Evolutionary conservation across 2,329 filamentous ascomycete species (phyloP).

Genomic region (Aspergillus nomiae): DNA sequence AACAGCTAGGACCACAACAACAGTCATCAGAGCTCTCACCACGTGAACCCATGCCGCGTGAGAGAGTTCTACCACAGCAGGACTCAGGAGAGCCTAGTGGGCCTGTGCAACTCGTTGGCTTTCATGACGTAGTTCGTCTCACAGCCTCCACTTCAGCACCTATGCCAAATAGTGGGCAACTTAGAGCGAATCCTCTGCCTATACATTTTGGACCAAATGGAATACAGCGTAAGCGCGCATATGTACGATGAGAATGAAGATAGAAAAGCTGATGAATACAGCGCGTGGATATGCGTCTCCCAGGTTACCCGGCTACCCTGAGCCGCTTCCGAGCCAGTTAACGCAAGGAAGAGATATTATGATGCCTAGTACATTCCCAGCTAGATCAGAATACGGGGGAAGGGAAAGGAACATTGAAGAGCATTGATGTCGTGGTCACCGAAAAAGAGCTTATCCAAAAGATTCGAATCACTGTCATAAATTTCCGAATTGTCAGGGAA

Average conservation of each 20-base stretch:
- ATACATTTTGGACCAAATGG: not conserved
- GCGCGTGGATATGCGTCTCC: not conserved
- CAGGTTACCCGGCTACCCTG: not conserved
- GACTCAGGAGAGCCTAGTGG: not conserved
- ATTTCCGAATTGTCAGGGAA: not conserved
- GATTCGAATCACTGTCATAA: not conserved
- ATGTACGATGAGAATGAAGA: not conserved
- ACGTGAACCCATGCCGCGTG: not conserved
- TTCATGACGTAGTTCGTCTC: not conserved
- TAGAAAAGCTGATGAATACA: not conserved
- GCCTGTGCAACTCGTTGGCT: not conserved
- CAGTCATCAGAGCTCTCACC: not conserved
- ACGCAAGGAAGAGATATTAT: not conserved
- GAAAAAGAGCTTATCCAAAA: not conserved
- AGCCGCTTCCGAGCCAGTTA: not conserved
- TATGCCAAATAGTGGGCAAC: not conserved
- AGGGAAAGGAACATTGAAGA: not conserved
- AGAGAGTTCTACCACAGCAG: not conserved
- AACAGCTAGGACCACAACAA: not conserved
- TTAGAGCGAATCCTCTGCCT: not conserved
- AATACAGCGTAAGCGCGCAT: not conserved
- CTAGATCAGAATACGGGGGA: not conserved
- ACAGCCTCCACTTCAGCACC: not conserved
- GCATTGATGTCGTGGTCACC: not conserved
- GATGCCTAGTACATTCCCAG: not conserved